Conservation (phyloP, 768 basidiomycete species). For the Trametes punicea region DNA sequence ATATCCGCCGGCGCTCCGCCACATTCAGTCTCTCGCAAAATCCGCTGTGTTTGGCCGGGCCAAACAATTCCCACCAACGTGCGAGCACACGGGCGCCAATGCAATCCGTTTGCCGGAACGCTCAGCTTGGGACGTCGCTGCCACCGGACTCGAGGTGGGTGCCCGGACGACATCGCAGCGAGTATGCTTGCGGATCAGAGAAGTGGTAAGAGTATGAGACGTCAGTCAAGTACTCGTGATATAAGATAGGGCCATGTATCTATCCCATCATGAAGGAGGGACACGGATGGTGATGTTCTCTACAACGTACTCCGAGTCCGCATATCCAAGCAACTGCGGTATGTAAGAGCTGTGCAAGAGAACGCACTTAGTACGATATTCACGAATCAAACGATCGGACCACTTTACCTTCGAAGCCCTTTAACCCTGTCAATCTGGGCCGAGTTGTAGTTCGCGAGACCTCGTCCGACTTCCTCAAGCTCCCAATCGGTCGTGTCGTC, state of each 20-base stretch:
- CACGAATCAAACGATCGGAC: not conserved
- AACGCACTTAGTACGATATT: not conserved
- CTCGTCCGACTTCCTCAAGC: constrained; percentile 87
- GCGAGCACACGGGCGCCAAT: constrained; percentile 1
- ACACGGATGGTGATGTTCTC: constrained; percentile 87
- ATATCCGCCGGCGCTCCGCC: constrained; percentile 17
- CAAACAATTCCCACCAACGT: constrained; percentile 16
- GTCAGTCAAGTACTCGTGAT: not conserved
- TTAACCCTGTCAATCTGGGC: constrained; percentile 86
- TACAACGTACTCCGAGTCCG: constrained; percentile 95
- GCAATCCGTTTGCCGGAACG: not conserved
- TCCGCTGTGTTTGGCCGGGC: constrained; percentile 12
- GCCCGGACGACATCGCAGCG: not conserved
- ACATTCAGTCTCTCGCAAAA: constrained; percentile 19
- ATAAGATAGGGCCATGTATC: not conserved
- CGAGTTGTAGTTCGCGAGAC: constrained; percentile 94
- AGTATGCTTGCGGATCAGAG: too few relatives aligned
- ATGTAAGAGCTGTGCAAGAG: constrained; percentile 65
- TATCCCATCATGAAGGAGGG: constrained; percentile 37
- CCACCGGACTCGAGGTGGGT: not conserved
- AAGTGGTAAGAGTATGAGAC: too few relatives aligned
- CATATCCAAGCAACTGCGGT: constrained; percentile 80
- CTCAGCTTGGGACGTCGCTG: too few relatives aligned
- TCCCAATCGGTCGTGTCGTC: constrained; percentile 58
- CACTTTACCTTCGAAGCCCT: constrained; percentile 83